Evolutionary conservation across 176 grass and related monocot species (phyloP).

Genomic region (Secale cereale): DNA sequence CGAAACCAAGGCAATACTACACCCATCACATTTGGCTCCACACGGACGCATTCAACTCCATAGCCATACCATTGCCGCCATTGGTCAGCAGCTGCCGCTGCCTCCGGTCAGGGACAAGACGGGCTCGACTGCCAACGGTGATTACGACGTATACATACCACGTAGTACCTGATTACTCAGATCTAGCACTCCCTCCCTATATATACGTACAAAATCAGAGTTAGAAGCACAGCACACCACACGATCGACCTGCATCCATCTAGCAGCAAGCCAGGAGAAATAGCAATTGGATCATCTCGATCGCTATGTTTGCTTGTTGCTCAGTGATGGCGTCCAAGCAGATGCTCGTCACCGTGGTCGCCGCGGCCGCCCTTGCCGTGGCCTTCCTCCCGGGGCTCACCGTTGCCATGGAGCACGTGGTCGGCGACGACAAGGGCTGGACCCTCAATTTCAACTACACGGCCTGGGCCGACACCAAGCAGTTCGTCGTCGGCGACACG

Average conservation of each 20-base stretch:
- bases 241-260: background rate
- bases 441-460: conserved; percentile 21
- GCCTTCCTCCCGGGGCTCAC: conserved; percentile 3
- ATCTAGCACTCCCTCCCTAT: background rate
- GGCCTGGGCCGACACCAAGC: conserved; percentile 31
- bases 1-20: background rate
- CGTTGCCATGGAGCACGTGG: conserved; percentile 26
- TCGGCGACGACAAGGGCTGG: conserved; percentile 48
- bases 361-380: background rate
- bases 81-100: conserved; percentile 15
- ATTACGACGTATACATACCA: background rate
- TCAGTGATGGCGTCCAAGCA: conserved; percentile 46
- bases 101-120: background rate
- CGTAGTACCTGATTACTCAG: background rate
- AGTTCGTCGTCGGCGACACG: conserved; percentile 54
- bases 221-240: background rate
- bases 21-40: conserved; percentile 16
- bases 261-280: background rate
- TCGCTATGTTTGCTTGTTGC: background rate
- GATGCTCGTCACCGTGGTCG: background rate
- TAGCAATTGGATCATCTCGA: too few relatives aligned
- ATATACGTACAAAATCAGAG: background rate
- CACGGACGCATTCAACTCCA: background rate
- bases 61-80: conserved; percentile 1
- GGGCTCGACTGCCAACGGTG: background rate